Base-by-base conservation (phyloP, 2,329 filamentous ascomycete species). In the Talaromyces piceae region DNA sequence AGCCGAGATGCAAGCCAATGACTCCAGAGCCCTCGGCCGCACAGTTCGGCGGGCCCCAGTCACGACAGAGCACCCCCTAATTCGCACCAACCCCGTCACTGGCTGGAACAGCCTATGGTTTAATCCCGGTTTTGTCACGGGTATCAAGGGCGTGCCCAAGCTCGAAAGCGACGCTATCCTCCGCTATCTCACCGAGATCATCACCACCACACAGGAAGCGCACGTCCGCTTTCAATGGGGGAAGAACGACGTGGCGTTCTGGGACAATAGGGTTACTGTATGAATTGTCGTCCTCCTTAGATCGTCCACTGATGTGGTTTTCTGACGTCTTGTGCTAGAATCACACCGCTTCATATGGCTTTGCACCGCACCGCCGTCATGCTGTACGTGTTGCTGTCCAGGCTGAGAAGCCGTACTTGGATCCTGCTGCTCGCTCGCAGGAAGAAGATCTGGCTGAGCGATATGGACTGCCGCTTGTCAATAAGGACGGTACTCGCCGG, bases 201-300 rank as follows among this genome's bases (percentile, higher is more conserved):
- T 82, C 5, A 66, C 75, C 2, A 78, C 77, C 1, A 80, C 75
- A 5, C 83, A 85, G 39, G 86, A 90, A 64, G 73, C 85, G 53
- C 84, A 88, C 59, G 83, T 80, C 5, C 76, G 85, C 16, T 81
- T 84, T 60, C 75, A 78, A 57, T 86, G 83, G 83, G 73, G 76
- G 41, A 77, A 80, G 55, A 76, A 79, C 39, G 84, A 85, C 52
- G 79, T 87, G 1, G 82, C 82, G 0, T 76, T 87, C 52, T 87
- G 83, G 83, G 83, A 86, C 61, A 86, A 86, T 56, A 71, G 82
- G 16, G 68, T 76, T 31, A 75, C 73, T 43, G 76, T 81, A 61
- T 59, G 69, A 63, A 20, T 31, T 49, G 9, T 28, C 30, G 37
- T 5, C 47, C 11, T 26, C 12, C 5, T 6, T 28, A 31, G 7